Percentiles rank a stretch among this genome's conserved stretches.
Evolutionary conservation across 805 yeast species (phyloP).

Genomic region (Candida verbasci): DNA sequence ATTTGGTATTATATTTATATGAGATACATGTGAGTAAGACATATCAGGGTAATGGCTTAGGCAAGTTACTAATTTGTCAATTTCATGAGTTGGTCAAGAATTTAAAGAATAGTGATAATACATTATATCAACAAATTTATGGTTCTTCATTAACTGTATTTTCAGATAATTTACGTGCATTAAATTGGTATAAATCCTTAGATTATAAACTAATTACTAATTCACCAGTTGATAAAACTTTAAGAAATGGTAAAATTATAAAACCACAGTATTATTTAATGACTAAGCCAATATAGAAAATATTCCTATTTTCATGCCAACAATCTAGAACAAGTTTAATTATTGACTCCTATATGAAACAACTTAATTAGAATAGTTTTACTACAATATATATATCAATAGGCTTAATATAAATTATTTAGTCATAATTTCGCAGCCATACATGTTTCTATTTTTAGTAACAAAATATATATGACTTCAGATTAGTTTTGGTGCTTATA

Average conservation of each 20-base stretch:
- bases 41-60: conserved; percentile 34
- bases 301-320: too few species aligned
- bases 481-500: too few species aligned
- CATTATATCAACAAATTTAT: conserved; percentile 2
- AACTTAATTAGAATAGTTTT: too few species aligned
- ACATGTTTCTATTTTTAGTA: too few species aligned
- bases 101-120: conserved; percentile 8
- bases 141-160: conserved; percentile 50
- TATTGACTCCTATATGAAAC: too few species aligned
- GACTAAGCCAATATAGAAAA: background rate
- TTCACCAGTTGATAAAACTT: conserved; percentile 41
- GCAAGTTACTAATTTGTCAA: conserved; percentile 30
- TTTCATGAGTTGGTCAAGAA: conserved; percentile 29
- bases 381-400: too few species aligned
- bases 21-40: conserved; percentile 47
- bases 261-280: conserved; percentile 39
- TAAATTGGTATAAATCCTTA: conserved; percentile 37
- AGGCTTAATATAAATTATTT: too few species aligned
- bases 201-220: conserved; percentile 36
- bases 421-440: too few species aligned
- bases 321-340: too few species aligned
- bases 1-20: conserved; percentile 45
- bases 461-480: too few species aligned
- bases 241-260: conserved; percentile 36
- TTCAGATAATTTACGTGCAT: conserved; percentile 38